These are phyloP conservation scores for Echites panduratus DNA, from an alignment of 257 asterid genomes.

Conservation along the genomic window DNA sequence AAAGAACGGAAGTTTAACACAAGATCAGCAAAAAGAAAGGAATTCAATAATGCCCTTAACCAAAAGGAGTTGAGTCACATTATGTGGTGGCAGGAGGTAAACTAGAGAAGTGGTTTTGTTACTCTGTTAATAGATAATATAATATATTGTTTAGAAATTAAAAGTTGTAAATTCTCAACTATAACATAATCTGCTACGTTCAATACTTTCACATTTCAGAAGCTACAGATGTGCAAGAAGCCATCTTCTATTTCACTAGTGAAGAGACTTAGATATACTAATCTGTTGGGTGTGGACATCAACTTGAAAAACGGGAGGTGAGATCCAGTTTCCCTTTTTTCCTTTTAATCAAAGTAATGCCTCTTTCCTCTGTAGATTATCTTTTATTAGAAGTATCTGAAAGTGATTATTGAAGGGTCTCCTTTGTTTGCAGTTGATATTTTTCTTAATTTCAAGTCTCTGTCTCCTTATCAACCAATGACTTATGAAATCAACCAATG, in stretches of 20 bases:
- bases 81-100: conserved; percentile 97
- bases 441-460: neutral
- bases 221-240: conserved; percentile 67
- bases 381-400: neutral
- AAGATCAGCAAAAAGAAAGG: conserved; percentile 45
- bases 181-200: conserved; percentile 14
- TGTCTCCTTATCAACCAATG: neutral
- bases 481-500: neutral
- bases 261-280: conserved; percentile 55
- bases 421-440: neutral
- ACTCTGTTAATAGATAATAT: neutral
- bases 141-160: neutral
- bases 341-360: neutral
- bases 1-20: conserved; percentile 39
- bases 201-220: conserved; percentile 47
- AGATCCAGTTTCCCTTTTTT: neutral
- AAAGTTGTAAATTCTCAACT: neutral
- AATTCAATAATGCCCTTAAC: conserved; percentile 30
- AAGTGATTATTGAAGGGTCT: neutral
- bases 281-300: conserved; percentile 71
- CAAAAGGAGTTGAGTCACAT: conserved; percentile 68
- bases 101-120: conserved; percentile 14
- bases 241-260: conserved; percentile 76
- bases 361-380: no score
- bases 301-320: conserved; percentile 80